Evolutionary conservation across 192 early-diverging fungal genomes (phyloP), one percentile per base, ranked within the genome.

Genomic region (Rhizoclosmatium sp.): DNA sequence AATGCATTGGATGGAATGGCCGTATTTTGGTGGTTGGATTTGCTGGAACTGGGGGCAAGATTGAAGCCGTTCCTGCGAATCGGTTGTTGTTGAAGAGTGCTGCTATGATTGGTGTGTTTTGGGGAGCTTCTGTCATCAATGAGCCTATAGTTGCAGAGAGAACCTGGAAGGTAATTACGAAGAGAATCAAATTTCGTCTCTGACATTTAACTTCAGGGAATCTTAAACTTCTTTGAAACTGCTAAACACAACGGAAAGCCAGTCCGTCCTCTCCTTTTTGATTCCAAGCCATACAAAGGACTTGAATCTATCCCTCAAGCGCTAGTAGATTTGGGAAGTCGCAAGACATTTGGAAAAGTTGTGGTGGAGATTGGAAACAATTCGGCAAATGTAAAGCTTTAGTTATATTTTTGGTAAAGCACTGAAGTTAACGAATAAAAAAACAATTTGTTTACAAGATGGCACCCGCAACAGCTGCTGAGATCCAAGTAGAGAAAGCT

Each of bases 1-100:
- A 75, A 46, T 86, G 86, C 42, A 84, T 91, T 40, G 93, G 93
- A 16, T 94, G 92, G 91, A 93, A 92, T 79, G 95, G 92, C 1
- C 92, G 94, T 49, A 80, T 96, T 2, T 79, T 96, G 9, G 90
- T 97, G 1, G 91, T 97, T 23, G 95, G 95, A 3, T 96, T 96
- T 85, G 93, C 93, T 2, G 76, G 65, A 39, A 56, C 47, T 9
- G 71, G 44, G 12, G 83, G 78, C 4, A 69, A 54, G 42, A 93
- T 94, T 75, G 95, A 96, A 74, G 94, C 93, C 72, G 82, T 95
- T 14, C 87, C 95, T 0, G 87, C 88, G 2, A 95, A 96, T 80
- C 84, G 93, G 10, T 81, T 95, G n/a, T 84, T 96, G 80, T 82
- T 96, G 46, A 96, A 96, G 81, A 93, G 94, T 79, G 87, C 92